phyloP scores from a whole-genome alignment of 208 protist genomes.

The Trypanosoma caninum region DNA sequence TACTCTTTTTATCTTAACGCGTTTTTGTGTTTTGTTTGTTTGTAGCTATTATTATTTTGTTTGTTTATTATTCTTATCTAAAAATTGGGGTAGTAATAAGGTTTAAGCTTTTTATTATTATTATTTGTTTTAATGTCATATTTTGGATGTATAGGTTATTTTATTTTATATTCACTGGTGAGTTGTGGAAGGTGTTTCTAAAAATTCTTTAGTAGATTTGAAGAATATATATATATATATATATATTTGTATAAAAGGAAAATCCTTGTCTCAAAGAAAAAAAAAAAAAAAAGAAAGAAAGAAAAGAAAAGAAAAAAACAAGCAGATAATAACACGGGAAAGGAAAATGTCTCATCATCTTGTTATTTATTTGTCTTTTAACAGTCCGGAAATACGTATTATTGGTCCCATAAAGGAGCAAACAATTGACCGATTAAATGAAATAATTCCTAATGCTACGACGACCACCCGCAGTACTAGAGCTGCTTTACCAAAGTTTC shows the following conservation, averaged over 20 bases:
- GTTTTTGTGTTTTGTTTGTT: conserved; percentile 15
- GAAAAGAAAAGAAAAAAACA: not conserved
- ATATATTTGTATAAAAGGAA: conserved; percentile 11
- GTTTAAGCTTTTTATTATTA: too few species aligned
- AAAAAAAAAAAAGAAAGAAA: conserved; percentile 2
- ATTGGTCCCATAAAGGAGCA: conserved; percentile 80
- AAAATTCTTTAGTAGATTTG: not conserved
- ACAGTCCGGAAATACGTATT: conserved; percentile 82
- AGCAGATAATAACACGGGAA: not conserved
- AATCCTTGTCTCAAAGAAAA: not conserved
- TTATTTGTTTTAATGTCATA: too few species aligned
- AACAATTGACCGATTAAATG: conserved; percentile 85
- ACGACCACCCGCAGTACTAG: conserved; percentile 75
- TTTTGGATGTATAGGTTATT: too few species aligned
- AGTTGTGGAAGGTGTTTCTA: not conserved
- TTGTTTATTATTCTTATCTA: conserved; percentile 13
- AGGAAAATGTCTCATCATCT: conserved; percentile 63
- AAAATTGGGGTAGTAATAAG: too few species aligned
- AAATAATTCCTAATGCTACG: conserved; percentile 67
- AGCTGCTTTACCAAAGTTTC: conserved; percentile 54
- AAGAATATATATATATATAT: not conserved
- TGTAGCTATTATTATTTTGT: conserved; percentile 15
- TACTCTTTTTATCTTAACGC: conserved; percentile 35
- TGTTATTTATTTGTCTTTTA: conserved; percentile 80
- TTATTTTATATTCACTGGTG: too few species aligned